Conservation (phyloP, 208 protist genomes). For the Porcisia hertigi region DNA sequence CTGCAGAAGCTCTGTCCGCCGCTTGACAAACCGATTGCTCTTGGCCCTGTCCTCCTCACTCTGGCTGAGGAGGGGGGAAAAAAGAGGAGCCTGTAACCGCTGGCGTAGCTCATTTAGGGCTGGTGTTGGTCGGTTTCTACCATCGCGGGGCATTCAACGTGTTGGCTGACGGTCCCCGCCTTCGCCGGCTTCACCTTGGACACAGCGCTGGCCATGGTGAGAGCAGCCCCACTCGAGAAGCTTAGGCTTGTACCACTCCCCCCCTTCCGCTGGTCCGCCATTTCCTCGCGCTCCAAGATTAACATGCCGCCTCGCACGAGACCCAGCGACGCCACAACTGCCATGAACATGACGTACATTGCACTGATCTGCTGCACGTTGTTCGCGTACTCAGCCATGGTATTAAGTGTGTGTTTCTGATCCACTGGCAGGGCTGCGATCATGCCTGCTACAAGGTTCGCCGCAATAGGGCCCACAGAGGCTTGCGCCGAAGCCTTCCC, state of each 20-base stretch:
- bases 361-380: conserved; percentile 74
- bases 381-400: conserved; percentile 55
- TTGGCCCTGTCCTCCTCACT: neutral
- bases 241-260: neutral
- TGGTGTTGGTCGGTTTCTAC: neutral
- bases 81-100: conserved; percentile 12
- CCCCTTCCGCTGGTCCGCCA: conserved; percentile 2
- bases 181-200: neutral
- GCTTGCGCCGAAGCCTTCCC: conserved; percentile 81
- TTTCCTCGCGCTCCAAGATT: conserved; percentile 38
- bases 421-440: conserved; percentile 38
- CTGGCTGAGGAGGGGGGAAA: neutral
- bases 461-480: conserved; percentile 68
- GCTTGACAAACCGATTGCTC: neutral
- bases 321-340: conserved; percentile 60
- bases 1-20: neutral
- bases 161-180: neutral
- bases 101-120: neutral
- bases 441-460: conserved; percentile 47
- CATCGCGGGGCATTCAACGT: neutral
- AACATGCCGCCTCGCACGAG: conserved; percentile 57
- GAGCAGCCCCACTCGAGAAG: neutral
- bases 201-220: neutral
- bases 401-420: conserved; percentile 16
- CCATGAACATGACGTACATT: conserved; percentile 85